These are phyloP conservation scores for Coniella vitis DNA, from an alignment of 2,329 filamentous ascomycete species.

Conservation along the genomic window DNA sequence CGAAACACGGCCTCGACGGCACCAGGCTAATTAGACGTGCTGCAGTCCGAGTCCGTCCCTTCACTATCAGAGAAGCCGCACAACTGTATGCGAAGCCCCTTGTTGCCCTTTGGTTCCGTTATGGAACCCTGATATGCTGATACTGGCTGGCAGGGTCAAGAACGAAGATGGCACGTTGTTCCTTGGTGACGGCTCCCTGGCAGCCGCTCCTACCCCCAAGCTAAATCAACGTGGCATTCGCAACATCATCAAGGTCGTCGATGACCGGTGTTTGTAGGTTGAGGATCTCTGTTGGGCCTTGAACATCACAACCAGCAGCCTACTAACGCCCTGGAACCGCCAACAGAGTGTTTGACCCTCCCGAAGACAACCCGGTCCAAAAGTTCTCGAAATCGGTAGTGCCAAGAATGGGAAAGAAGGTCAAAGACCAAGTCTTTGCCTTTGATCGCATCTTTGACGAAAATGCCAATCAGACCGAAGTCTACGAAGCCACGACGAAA, in stretches of 20 bases:
- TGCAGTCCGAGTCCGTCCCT: conserved; percentile 62
- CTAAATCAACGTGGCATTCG: conserved; percentile 79
- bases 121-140: neutral
- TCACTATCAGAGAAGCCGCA: conserved; percentile 87
- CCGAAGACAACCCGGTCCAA: conserved; percentile 88
- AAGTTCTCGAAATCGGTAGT: conserved; percentile 78
- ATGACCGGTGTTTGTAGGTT: conserved; percentile 88
- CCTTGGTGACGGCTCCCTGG: conserved; percentile 92
- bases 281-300: neutral
- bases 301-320: neutral
- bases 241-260: conserved; percentile 90
- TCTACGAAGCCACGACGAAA: conserved; percentile 90
- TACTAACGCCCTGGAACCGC: neutral
- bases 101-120: neutral
- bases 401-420: conserved; percentile 72
- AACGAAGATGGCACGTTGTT: conserved; percentile 84
- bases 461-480: conserved; percentile 82
- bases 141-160: conserved; percentile 39
- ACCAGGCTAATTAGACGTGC: conserved; percentile 20
- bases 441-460: conserved; percentile 98
- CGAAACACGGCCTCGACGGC: neutral
- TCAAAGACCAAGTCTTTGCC: conserved; percentile 95
- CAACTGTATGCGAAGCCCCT: conserved; percentile 55
- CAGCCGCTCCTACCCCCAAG: conserved; percentile 78
- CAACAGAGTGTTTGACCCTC: conserved; percentile 92